Conservation (phyloP, 345 rosid genomes). For the Turritis glabra region DNA sequence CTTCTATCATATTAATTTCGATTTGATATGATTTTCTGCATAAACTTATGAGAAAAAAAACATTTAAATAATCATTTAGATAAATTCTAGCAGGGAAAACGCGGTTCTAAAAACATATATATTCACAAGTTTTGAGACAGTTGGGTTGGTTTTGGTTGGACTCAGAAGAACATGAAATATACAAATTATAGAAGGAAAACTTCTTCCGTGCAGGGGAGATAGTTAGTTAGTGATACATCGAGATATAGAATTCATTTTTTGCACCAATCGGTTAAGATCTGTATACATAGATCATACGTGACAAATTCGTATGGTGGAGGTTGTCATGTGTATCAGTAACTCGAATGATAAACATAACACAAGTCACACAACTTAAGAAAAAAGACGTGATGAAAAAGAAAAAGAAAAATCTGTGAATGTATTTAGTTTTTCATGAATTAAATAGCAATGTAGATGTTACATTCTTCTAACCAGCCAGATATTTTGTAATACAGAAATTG, state of each 20-base stretch:
- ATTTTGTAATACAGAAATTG: conserved; percentile 8
- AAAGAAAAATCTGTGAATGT: background rate
- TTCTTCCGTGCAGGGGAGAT: background rate
- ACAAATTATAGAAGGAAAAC: too few relatives aligned
- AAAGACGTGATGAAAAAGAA: too few relatives aligned
- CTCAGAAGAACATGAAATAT: background rate
- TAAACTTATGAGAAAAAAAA: background rate
- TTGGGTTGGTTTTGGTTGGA: background rate
- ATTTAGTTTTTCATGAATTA: background rate
- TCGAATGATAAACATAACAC: background rate
- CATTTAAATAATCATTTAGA: too few relatives aligned
- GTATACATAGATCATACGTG: background rate
- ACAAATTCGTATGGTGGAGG: background rate
- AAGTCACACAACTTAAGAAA: background rate
- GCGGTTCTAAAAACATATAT: background rate
- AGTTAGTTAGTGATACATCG: background rate
- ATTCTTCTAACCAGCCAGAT: conserved; percentile 27
- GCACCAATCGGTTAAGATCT: background rate
- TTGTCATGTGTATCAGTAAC: background rate
- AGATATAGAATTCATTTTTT: background rate
- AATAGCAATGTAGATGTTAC: background rate
- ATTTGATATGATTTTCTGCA: background rate
- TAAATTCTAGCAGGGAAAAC: background rate
- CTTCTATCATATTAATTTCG: too few relatives aligned
- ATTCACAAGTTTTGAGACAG: background rate